phyloP scores from a whole-genome alignment of 2,329 filamentous ascomycete genomes.

The Sclerotinia nivalis region DNA sequence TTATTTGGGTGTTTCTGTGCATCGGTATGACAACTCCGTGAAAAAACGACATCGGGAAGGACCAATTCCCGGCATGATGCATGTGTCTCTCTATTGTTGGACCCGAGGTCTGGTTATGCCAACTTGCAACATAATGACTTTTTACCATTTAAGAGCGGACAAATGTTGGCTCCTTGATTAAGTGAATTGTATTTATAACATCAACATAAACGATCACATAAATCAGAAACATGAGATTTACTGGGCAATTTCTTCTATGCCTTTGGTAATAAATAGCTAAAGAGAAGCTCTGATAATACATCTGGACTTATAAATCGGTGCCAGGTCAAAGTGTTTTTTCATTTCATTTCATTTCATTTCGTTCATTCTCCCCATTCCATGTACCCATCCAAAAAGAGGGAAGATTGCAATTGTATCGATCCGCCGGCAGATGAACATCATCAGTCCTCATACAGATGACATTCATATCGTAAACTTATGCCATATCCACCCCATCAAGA shows the following conservation, averaged over 20 bases:
- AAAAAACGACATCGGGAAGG: background rate
- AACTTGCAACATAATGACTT: background rate
- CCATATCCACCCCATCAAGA: constrained; percentile 10
- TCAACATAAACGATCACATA: background rate
- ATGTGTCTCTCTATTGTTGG: background rate
- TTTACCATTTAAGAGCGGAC: background rate
- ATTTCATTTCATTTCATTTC: constrained; percentile 6
- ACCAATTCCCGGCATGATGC: background rate
- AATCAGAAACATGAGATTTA: constrained; percentile 24
- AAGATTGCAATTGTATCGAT: constrained; percentile 34
- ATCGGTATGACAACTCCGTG: background rate
- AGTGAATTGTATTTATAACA: background rate
- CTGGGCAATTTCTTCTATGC: constrained; percentile 41
- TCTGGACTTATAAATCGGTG: constrained; percentile 32
- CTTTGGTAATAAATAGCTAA: constrained; percentile 39
- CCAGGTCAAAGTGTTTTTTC: constrained; percentile 17
- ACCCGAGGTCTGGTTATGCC: background rate
- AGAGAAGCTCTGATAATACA: constrained; percentile 34
- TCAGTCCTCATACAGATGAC: constrained; percentile 18
- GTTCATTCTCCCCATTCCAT: constrained; percentile 32
- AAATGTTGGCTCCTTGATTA: background rate
- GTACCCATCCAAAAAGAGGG: constrained; percentile 26
- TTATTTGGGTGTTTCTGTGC: too few species aligned
- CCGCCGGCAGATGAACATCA: constrained; percentile 34
- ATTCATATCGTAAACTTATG: background rate